A percentile compares a stretch with the other conserved stretches of the same genome.
Evolutionary conservation across 768 basidiomycete species (phyloP).

Genomic region (Cystoderma amianthinum): DNA sequence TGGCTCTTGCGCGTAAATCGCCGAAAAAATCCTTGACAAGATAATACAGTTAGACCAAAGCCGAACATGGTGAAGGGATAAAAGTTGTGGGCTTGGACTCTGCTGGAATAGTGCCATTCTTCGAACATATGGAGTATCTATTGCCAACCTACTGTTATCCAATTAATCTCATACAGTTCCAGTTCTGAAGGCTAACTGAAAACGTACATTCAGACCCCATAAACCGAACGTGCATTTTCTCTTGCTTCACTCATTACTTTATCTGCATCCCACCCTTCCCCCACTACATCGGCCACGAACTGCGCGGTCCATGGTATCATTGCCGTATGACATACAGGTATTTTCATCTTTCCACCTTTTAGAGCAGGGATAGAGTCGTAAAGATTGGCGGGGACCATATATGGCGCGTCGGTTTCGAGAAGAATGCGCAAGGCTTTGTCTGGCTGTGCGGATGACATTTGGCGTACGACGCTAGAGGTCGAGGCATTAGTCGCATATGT

Average conservation of each 20-base stretch:
- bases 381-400: slow-evolving; percentile 76
- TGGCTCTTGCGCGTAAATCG: too few species aligned
- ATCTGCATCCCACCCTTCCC: slow-evolving; percentile 43
- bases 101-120: too few species aligned
- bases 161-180: too few species aligned
- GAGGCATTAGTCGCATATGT: slow-evolving; percentile 72
- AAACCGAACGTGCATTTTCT: slow-evolving; percentile 58
- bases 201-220: slow-evolving; percentile 36
- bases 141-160: too few species aligned
- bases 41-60: too few species aligned
- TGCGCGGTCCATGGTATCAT: slow-evolving; percentile 87
- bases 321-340: slow-evolving; percentile 69
- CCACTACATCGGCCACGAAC: slow-evolving; percentile 50
- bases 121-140: too few species aligned
- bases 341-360: slow-evolving; percentile 48
- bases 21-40: too few species aligned
- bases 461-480: slow-evolving; percentile 60
- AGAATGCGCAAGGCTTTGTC: slow-evolving; percentile 38
- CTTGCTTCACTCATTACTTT: slow-evolving; percentile 54
- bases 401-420: slow-evolving; percentile 84
- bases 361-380: slow-evolving; percentile 46
- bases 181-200: too few species aligned
- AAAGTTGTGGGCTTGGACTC: too few species aligned
- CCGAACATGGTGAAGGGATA: too few species aligned
- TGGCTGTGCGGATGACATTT: slow-evolving; percentile 28